Evolutionary conservation across 1,284 basidiomycete species (phyloP).

Genomic region (Boletus semigastroideus): DNA sequence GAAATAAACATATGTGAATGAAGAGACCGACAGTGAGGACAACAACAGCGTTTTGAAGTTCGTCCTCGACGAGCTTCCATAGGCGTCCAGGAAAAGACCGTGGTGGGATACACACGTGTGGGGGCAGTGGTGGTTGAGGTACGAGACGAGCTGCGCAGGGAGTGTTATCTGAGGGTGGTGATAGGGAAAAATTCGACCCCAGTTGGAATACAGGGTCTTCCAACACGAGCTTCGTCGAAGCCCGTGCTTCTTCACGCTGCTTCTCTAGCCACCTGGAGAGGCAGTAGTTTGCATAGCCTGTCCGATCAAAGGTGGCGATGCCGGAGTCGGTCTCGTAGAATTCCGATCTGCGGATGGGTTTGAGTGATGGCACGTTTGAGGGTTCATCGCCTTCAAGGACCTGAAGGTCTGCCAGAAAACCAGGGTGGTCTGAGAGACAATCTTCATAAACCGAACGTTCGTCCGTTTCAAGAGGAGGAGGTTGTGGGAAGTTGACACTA

Average conservation of each 20-base stretch:
- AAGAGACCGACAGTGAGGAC: slow-evolving; percentile 26
- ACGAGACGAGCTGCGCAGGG: background rate
- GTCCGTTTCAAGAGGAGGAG: slow-evolving; percentile 13
- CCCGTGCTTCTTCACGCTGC: slow-evolving; percentile 22
- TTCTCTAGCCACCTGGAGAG: slow-evolving; percentile 30
- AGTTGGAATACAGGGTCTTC: slow-evolving; percentile 20
- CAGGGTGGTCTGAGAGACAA: slow-evolving; percentile 23
- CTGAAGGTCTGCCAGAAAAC: slow-evolving; percentile 21
- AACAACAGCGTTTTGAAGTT: slow-evolving; percentile 30
- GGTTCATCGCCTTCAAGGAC: slow-evolving; percentile 16
- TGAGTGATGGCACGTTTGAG: slow-evolving; percentile 7
- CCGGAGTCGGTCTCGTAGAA: slow-evolving; percentile 34
- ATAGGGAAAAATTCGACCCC: slow-evolving; percentile 18
- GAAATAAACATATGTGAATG: slow-evolving; percentile 30
- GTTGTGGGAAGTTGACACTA: background rate
- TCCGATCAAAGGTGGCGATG: slow-evolving; percentile 27
- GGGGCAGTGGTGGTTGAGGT: background rate
- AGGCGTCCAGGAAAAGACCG: slow-evolving; percentile 16
- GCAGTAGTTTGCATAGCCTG: slow-evolving; percentile 30
- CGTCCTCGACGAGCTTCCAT: slow-evolving; percentile 24
- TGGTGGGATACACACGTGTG: background rate
- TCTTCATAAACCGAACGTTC: slow-evolving; percentile 31
- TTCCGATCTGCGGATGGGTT: slow-evolving; percentile 18
- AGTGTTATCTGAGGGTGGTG: slow-evolving; percentile 3
- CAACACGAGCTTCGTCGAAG: slow-evolving; percentile 21